A percentile compares a stretch with the other conserved stretches of the same genome.
phyloP scores from a whole-genome alignment of 2,329 filamentous ascomycete genomes.

The Fusarium equiseti region DNA sequence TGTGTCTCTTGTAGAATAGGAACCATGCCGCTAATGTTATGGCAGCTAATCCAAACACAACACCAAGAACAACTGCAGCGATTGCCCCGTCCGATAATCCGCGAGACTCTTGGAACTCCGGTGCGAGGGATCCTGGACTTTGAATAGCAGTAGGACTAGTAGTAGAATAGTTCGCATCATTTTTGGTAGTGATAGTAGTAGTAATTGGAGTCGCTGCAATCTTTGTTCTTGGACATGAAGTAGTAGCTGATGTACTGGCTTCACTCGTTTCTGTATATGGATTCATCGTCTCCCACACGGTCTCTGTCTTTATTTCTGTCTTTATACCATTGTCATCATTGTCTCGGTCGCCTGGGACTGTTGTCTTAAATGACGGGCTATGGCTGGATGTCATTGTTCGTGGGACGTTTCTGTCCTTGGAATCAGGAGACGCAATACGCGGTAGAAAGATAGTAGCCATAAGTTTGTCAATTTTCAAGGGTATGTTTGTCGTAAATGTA shows the following conservation, averaged over 20 bases:
- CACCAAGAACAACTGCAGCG: constrained; percentile 36
- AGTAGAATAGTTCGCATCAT: background rate
- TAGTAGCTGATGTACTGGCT: constrained; percentile 8
- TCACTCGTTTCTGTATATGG: constrained; percentile 10
- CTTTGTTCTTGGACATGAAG: background rate
- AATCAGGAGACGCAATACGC: constrained; percentile 7
- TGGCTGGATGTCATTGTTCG: constrained; percentile 21
- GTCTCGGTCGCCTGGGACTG: constrained; percentile 7
- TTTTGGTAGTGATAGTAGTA: constrained; percentile 1
- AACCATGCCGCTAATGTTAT: constrained; percentile 25
- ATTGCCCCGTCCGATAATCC: constrained; percentile 30
- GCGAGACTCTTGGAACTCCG: background rate
- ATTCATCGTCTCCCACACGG: constrained; percentile 34
- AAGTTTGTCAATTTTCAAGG: constrained; percentile 27
- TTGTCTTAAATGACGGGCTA: constrained; percentile 20
- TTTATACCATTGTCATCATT: background rate
- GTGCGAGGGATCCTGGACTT: background rate
- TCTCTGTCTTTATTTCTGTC: constrained; percentile 18
- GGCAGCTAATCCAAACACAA: constrained; percentile 10
- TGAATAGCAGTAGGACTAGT: background rate
- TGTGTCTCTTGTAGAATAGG: constrained; percentile 15
- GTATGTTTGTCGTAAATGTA: constrained; percentile 10
- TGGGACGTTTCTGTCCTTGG: constrained; percentile 11
- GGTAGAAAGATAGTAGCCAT: constrained; percentile 28
- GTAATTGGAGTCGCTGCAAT: background rate